These are phyloP conservation scores for Alternaria metachromatica DNA, from an alignment of 2,329 filamentous ascomycete species.

Conservation along the genomic window DNA sequence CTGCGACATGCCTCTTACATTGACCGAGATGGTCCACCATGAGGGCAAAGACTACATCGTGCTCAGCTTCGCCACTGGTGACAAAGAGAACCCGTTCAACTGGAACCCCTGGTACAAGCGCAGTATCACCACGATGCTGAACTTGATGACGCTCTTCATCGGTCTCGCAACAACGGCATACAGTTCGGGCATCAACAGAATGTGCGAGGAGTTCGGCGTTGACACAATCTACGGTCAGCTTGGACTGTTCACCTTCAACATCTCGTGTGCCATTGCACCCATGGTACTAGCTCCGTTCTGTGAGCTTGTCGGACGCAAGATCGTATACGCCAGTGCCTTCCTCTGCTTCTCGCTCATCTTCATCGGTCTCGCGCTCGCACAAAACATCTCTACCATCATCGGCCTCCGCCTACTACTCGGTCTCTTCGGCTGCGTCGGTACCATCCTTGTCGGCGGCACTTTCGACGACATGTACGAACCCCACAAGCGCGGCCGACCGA, in stretches of 20 bases:
- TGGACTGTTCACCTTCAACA: conserved; percentile 37
- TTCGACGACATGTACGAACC: conserved; percentile 41
- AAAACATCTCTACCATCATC: conserved; percentile 33
- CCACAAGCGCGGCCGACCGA: conserved; percentile 33
- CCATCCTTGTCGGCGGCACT: conserved; percentile 35
- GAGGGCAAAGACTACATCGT: conserved; percentile 35
- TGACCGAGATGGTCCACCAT: conserved; percentile 35
- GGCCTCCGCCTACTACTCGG: conserved; percentile 35
- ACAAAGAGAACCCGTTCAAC: conserved; percentile 36
- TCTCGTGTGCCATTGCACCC: conserved; percentile 34
- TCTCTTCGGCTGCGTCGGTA: conserved; percentile 38
- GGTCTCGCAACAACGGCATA: conserved; percentile 37
- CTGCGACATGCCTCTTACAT: conserved; percentile 36
- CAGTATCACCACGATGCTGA: conserved; percentile 35
- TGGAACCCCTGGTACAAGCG: conserved; percentile 41
- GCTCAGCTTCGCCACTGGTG: conserved; percentile 33
- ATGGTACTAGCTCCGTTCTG: conserved; percentile 37
- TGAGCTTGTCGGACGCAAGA: conserved; percentile 34
- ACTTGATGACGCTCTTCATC: conserved; percentile 38
- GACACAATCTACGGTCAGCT: conserved; percentile 31
- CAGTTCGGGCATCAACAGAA: conserved; percentile 35
- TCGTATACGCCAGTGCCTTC: conserved; percentile 33
- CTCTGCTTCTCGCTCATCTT: conserved; percentile 36
- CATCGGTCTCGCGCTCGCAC: conserved; percentile 34
- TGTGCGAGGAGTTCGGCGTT: conserved; percentile 36